Conservation (phyloP, 768 basidiomycete genomes). For the Panus rudis region DNA sequence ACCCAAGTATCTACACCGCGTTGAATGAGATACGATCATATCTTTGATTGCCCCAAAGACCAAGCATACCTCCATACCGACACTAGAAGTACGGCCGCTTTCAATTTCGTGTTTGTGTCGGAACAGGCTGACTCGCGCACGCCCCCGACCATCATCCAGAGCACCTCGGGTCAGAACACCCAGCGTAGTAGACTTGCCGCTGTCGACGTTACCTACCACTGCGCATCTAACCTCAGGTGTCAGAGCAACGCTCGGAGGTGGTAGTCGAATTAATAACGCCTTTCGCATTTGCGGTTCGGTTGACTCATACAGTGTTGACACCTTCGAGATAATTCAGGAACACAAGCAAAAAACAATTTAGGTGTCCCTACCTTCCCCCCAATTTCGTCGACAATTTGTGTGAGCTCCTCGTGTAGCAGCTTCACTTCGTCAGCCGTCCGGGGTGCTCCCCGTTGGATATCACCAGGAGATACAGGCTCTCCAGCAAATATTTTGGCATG, state of each 20-base stretch:
- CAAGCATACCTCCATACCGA: conserved; percentile 87
- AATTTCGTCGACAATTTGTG: conserved; percentile 58
- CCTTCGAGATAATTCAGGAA: conserved; percentile 27
- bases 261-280: conserved; percentile 62
- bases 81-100: conserved; percentile 89
- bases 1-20: conserved; percentile 71
- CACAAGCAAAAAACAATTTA: background rate
- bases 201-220: conserved; percentile 92
- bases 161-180: conserved; percentile 72
- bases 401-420: conserved; percentile 36
- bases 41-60: background rate
- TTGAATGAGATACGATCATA: background rate
- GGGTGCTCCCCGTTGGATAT: conserved; percentile 48
- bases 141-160: conserved; percentile 76
- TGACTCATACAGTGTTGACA: conserved; percentile 47
- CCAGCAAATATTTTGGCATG: conserved; percentile 47
- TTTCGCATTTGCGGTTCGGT: conserved; percentile 44
- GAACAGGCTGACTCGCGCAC: conserved; percentile 83
- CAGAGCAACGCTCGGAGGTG: conserved; percentile 64
- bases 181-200: conserved; percentile 90
- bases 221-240: conserved; percentile 94
- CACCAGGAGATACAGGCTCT: conserved; percentile 36
- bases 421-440: conserved; percentile 49
- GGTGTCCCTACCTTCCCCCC: conserved; percentile 59
- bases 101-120: conserved; percentile 97